A percentile compares a stretch with the other conserved stretches of the same genome.
Evolutionary conservation across 192 early-diverging fungal genomes (phyloP).

Genomic region (Podila epigama): DNA sequence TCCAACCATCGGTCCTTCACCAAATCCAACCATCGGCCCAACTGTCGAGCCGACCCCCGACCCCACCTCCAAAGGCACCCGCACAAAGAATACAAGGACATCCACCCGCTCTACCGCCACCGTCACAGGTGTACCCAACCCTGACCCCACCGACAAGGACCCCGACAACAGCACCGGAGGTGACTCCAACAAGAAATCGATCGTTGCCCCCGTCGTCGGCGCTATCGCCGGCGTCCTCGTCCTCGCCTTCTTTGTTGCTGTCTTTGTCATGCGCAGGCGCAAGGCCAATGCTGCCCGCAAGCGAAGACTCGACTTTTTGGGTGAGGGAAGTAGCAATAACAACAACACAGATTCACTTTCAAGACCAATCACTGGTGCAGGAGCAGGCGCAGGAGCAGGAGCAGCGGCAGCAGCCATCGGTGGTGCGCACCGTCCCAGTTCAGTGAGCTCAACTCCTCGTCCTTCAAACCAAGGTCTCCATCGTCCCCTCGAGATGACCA

Average conservation of each 20-base stretch:
- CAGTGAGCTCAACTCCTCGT: not conserved
- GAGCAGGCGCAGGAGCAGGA: slow-evolving; percentile 6
- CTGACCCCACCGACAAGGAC: not conserved
- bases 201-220: slow-evolving; percentile 24
- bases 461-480: not conserved
- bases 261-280: slow-evolving; percentile 35
- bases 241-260: slow-evolving; percentile 28
- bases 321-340: slow-evolving; percentile 8
- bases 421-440: not conserved
- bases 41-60: no score
- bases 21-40: not conserved
- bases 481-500: slow-evolving; percentile 20
- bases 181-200: not conserved
- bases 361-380: not conserved
- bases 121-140: not conserved
- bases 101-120: no score
- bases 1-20: not conserved
- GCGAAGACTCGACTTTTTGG: slow-evolving; percentile 32
- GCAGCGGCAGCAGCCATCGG: slow-evolving; percentile 4
- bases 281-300: slow-evolving; percentile 14
- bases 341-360: no score
- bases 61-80: no score
- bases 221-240: slow-evolving; percentile 31
- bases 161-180: not conserved
- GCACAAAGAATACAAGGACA: no score